These are phyloP conservation scores for Myxozyma sirexii DNA, from an alignment of 805 yeast genomes.

Conservation along the genomic window DNA sequence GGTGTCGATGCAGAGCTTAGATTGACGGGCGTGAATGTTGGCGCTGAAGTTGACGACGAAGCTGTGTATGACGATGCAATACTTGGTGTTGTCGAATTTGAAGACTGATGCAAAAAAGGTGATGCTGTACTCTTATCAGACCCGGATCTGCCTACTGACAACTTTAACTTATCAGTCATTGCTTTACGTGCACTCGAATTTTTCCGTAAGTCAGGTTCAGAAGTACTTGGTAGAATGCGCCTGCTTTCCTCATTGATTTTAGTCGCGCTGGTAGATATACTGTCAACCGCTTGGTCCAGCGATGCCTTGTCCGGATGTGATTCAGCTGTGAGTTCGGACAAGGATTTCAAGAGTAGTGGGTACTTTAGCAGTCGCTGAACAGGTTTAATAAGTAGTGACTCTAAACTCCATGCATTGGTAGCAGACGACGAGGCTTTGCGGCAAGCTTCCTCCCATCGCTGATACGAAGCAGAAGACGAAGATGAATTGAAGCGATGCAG, in stretches of 20 bases:
- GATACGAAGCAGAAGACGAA: constrained; percentile 37
- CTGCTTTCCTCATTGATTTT: constrained; percentile 15
- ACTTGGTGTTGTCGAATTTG: not conserved
- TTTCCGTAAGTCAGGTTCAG: constrained; percentile 15
- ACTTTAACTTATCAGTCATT: constrained; percentile 18
- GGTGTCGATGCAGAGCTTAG: not conserved
- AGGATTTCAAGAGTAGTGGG: constrained; percentile 44
- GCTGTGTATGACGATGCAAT: not conserved
- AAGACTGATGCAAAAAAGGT: not conserved
- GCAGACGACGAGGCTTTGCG: constrained; percentile 36
- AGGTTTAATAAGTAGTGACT: constrained; percentile 49
- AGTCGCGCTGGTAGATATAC: constrained; percentile 20
- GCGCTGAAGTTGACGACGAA: not conserved
- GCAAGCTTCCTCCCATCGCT: constrained; percentile 44
- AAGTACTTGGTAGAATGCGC: not conserved
- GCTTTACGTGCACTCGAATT: constrained; percentile 4
- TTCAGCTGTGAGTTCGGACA: constrained; percentile 41
- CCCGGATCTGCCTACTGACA: constrained; percentile 15
- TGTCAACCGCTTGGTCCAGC: constrained; percentile 14
- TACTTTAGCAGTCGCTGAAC: constrained; percentile 51
- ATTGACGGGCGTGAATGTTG: not conserved
- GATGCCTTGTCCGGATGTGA: constrained; percentile 53
- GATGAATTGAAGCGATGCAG: constrained; percentile 36
- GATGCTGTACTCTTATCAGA: constrained; percentile 5
- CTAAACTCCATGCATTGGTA: constrained; percentile 48